Evolutionary conservation across 306 rosid species (phyloP).

Genomic region (Vicia sativa): DNA sequence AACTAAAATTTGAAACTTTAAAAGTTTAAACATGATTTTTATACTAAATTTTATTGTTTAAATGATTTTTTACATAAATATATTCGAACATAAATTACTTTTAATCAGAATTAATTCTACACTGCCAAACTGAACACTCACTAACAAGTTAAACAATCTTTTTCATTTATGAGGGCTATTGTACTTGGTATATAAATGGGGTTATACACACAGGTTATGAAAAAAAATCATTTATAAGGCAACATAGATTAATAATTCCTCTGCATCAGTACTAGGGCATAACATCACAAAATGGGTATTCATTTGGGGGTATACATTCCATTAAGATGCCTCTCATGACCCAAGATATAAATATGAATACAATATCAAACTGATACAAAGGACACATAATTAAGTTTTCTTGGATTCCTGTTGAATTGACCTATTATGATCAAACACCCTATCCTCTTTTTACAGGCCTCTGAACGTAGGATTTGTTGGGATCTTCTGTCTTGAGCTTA

Average conservation of each 20-base stretch:
- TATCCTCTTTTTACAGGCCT: conserved; percentile 96
- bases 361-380: conserved; percentile 40
- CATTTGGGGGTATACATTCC: conserved; percentile 31
- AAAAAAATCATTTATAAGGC: not conserved
- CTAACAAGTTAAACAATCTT: too few relatives aligned
- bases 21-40: too few relatives aligned
- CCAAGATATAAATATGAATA: conserved; percentile 41
- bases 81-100: too few relatives aligned
- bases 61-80: too few relatives aligned
- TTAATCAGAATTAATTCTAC: too few relatives aligned
- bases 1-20: too few relatives aligned
- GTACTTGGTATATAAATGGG: not conserved
- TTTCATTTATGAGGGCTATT: too few relatives aligned
- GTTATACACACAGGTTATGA: not conserved
- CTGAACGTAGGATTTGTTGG: conserved; percentile 93
- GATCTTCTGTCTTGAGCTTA: conserved; percentile 97
- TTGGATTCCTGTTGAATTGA: conserved; percentile 17
- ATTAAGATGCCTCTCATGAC: conserved; percentile 31
- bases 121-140: too few relatives aligned
- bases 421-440: conserved; percentile 24
- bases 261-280: conserved; percentile 3
- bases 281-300: conserved; percentile 24
- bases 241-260: conserved; percentile 24
- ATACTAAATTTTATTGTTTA: too few relatives aligned
- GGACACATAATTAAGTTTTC: conserved; percentile 36